Evolutionary conservation across 129 eudicot genomes (phyloP), one percentile per base, ranked within the genome.

Genomic region (Smallanthus sonchifolius): DNA sequence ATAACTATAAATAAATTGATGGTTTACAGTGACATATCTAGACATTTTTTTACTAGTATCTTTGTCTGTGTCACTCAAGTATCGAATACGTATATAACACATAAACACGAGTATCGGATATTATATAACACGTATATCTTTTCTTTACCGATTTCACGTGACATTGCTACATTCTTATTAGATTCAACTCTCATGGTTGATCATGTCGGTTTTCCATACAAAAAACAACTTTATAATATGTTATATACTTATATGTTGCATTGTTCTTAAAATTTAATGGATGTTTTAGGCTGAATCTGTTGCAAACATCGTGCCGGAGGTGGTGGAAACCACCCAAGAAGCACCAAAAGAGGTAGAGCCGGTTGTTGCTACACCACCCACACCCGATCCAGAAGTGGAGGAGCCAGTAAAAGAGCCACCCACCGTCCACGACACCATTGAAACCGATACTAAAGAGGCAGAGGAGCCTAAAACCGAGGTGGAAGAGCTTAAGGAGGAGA

Each of bases 261-360:
- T 24, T 24, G 30, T 24, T 24, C 30, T 24, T 24, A 24, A 24
- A 24, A 24, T 1, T 45, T 28, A 34, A 43, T 76, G 51, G 52
- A 10, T 63, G 54, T 54, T 15, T 36, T 71, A 87, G 92, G 89
- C 85, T 75, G 76, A 61, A 47, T 74, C 87, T 17, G 86, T 52
- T 62, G 57, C 84, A 62, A 69, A 67, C 78, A 38, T 83, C 77
- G 56, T 78, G 54, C 73, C 83, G 19, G 88, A 86, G 65, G 79
- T 38, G 43, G 73, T 80, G 39, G 81, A 73, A 61, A 73, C 5
- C 74, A 56, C 70, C 79, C 72, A 68, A 30, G 84, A 84, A 75
- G 70, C 74, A 51, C 75, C 80, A 34, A 35, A 65, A 51, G 83
- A 80, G 59, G 75, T 28, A 2, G 65, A 71, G 72, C 30, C 82